Evolutionary conservation across 2,329 filamentous ascomycete genomes (phyloP), one percentile per base, ranked within the genome.

Genomic region (Albifimbria verrucaria): DNA sequence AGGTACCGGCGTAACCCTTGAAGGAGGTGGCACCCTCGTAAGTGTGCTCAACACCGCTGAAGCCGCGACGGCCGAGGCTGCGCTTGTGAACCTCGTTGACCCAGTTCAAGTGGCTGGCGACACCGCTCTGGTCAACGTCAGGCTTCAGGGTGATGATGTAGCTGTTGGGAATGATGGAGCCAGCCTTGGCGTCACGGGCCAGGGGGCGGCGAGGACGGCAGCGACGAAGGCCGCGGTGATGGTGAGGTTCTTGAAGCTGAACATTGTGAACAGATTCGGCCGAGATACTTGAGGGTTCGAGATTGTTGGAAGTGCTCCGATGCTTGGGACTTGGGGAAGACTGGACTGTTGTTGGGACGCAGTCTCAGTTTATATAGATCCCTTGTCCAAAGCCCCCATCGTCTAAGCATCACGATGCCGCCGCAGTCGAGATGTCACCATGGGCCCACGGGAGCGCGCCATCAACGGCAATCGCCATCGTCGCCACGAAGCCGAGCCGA

Each of bases 141-240:
- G 71, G 70, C 68, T 85, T 82, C 68, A 85, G 84, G 48, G 86
- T 81, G 36, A 87, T 77, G 59, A 87, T 85, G 69, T 83, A 87
- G 51, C 75, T 76, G 59, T 67, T 69, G 47, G 70, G 61, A 45
- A 74, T 58, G 50, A 71, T 52, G 26, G 59, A 26, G 39, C 52
- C 56, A 23, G 52, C 55, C 48, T 60, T 55, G 7, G 54, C 53
- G 28, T 61, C 49, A 24, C 66, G 64, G 41, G 60, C 22, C 57
- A 44, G 26, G 47, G 53, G 43, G 57, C 44, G 20, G 64, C 56
- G 28, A 66, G 54, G 39, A 57, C 43, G 18, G 63, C 56, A 25
- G 64, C 54, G 41, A 68, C 56, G 36, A 62, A 52, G 7, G 63
- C 51, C 22, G 61, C 64, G 26, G 59, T 54, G 43, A 67, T 41